A percentile compares a stretch with the other conserved stretches of the same genome.
Conservation (phyloP, 106 monocot genomes). For the Narthecium ossifragum region DNA sequence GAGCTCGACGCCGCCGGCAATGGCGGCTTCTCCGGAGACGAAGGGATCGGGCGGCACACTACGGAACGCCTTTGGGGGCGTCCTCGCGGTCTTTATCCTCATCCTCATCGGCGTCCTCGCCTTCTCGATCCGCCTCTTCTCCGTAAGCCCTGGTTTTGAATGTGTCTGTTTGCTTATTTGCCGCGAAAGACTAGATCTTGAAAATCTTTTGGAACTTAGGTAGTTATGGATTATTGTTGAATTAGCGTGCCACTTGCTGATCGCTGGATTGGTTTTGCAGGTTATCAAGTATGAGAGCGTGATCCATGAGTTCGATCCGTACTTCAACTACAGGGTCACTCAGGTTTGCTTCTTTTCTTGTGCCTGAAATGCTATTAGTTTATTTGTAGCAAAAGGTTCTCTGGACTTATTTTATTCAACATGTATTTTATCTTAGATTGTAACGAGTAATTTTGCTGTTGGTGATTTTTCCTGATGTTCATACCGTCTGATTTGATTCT, state of each 20-base stretch:
- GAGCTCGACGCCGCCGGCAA: constrained; percentile 22
- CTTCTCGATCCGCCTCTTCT: constrained; percentile 99
- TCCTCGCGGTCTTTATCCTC: constrained; percentile 73
- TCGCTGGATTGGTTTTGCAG: constrained; percentile 15
- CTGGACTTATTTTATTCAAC: background rate
- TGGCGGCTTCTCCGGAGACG: constrained; percentile 30
- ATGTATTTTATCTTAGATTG: background rate
- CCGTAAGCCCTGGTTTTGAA: constrained; percentile 71
- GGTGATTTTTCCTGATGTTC: background rate
- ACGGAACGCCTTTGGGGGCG: constrained; percentile 77
- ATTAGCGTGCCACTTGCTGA: no score
- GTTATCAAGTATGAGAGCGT: constrained; percentile 99
- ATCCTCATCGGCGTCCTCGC: constrained; percentile 85
- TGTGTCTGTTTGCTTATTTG: no score
- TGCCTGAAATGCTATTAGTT: no score
- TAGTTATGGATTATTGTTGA: no score
- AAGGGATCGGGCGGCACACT: constrained; percentile 15
- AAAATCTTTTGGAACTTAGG: no score
- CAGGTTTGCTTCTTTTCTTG: constrained; percentile 46
- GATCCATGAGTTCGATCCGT: constrained; percentile 99
- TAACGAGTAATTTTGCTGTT: background rate
- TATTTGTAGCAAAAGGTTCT: no score
- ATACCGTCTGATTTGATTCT: background rate
- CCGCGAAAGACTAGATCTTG: no score
- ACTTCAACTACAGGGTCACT: constrained; percentile 98